phyloP scores from a whole-genome alignment of 495 filamentous ascomycete genomes.

The Podospora didyma region DNA sequence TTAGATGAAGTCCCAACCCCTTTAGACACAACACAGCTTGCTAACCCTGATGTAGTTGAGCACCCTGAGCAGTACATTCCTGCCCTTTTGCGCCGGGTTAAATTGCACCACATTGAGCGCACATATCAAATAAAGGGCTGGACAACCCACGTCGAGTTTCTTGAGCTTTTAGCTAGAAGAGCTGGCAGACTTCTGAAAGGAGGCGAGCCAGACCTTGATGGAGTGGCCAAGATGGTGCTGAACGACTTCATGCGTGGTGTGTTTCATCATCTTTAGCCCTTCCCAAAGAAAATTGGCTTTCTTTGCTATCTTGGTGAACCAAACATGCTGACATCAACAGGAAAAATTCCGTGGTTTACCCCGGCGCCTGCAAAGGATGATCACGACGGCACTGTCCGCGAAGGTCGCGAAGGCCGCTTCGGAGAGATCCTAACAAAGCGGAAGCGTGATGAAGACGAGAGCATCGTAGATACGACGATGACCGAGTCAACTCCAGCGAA shows the following conservation, averaged over 20 bases:
- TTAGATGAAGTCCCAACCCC: too few species aligned
- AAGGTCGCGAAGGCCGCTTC: constrained; percentile 50
- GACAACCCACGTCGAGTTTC: constrained; percentile 70
- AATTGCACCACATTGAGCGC: constrained; percentile 82
- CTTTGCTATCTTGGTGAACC: too few species aligned
- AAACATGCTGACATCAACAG: too few species aligned
- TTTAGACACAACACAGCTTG: too few species aligned
- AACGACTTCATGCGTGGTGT: constrained; percentile 95
- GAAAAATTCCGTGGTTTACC: constrained; percentile 94
- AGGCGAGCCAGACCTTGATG: constrained; percentile 88
- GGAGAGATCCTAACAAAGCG: constrained; percentile 60
- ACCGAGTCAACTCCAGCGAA: constrained; percentile 19
- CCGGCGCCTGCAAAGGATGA: constrained; percentile 64
- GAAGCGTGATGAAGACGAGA: constrained; percentile 49
- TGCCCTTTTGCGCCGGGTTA: constrained; percentile 72
- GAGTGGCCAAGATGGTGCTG: constrained; percentile 88
- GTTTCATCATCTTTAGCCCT: too few species aligned
- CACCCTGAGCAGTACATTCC: constrained; percentile 94
- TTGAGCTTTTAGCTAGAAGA: constrained; percentile 84
- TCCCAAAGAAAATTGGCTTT: too few species aligned
- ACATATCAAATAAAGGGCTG: constrained; percentile 84
- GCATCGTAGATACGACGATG: constrained; percentile 28
- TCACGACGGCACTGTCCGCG: constrained; percentile 51
- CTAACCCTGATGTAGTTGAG: constrained; percentile 70
- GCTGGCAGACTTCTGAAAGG: constrained; percentile 79